These are phyloP conservation scores for Kuraishia molischiana DNA, from an alignment of 805 yeast species.

Conservation along the genomic window DNA sequence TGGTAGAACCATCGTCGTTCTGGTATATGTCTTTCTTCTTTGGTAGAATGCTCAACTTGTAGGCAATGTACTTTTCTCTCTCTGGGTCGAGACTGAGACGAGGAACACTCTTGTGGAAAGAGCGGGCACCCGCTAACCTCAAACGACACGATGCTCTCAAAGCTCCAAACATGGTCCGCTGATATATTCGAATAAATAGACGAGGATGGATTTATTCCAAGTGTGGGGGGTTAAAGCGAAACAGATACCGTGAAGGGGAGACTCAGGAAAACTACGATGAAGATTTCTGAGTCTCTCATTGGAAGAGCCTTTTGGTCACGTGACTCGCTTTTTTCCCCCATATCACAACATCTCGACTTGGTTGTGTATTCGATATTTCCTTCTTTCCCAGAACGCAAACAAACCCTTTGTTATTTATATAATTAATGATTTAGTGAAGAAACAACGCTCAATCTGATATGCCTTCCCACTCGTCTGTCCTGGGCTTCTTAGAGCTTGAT, in stretches of 20 bases:
- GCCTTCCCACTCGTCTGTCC: neutral
- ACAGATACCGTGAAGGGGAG: no score
- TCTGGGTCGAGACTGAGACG: neutral
- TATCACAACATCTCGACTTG: no score
- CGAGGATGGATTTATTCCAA: no score
- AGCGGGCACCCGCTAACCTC: neutral
- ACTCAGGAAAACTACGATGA: neutral
- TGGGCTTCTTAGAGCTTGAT: neutral
- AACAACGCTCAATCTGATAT: no score
- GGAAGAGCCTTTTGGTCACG: no score
- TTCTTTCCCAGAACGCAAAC: no score
- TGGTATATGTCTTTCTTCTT: slow-evolving; percentile 58
- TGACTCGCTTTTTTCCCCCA: no score
- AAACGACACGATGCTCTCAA: neutral
- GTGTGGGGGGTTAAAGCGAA: no score
- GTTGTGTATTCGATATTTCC: no score
- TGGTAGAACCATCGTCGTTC: slow-evolving; percentile 66
- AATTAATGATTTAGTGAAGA: no score
- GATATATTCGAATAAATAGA: neutral
- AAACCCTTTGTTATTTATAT: no score
- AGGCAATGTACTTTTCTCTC: slow-evolving; percentile 50
- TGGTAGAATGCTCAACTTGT: slow-evolving; percentile 52
- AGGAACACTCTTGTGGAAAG: neutral
- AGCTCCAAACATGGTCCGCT: neutral
- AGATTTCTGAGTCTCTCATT: neutral